Evolutionary conservation across 2,329 filamentous ascomycete genomes (phyloP), one percentile per base, ranked within the genome.

Genomic region (Paecilomyces sp.): DNA sequence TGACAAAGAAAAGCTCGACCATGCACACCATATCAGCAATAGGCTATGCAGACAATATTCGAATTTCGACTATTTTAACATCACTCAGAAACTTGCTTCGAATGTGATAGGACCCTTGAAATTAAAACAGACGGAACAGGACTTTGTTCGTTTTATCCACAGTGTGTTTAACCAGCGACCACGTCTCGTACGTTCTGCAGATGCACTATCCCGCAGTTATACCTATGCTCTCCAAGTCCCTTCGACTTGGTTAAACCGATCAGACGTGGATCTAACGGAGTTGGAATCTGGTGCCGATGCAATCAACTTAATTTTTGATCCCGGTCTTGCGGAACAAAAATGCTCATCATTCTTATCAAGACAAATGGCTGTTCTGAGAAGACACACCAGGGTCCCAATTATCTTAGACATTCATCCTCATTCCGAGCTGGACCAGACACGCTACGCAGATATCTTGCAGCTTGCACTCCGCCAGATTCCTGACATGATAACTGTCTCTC

Each of bases 41-140:
- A 34, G 54, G 0, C 81, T 87, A 13, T 68, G 65, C 50, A 62
- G 64, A 41, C 61, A 62, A 1, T 68, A 65, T 52, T 66, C 67
- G 15, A 69, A 66, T 36, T 65, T 68, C 60, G 63, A 68, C 57
- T 67, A 65, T 30, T 58, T 57, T 61, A 59, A 59, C 24, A 13
- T 56, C n/a, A 59, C 54, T 12, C 57, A 59, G 36, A 1, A 51
- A 30, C 31, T 28, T 13, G 18, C 47, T 24, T 51, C 28, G 12
- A 56, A 59, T 13, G 22, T 47, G 63, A 47, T 47, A 47, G 41
- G 41, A 18, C 41, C 41, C 18, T 15, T 47, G n/a, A 47, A 66
- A 50, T 58, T 67, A 25, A 67, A 67, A 53, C 60, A 67, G 52
- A 65, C 64, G 1, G 65, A 67, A 55, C 59, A 60, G 13, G 57